Evolutionary conservation across 805 yeast genomes (phyloP), one percentile per base, ranked within the genome.

Genomic region (Hanseniaspora lindneri): DNA sequence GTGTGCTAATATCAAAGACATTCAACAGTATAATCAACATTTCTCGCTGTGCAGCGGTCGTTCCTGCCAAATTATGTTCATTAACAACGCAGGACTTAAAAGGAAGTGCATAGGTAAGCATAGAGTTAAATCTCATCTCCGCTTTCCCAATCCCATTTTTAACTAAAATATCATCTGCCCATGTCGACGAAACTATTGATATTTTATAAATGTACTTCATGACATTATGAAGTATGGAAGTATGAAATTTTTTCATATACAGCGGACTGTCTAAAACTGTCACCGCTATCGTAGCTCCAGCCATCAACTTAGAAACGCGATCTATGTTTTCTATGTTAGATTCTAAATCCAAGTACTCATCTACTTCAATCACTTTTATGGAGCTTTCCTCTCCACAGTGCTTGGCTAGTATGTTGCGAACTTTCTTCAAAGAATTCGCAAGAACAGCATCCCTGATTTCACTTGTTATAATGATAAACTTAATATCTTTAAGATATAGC

Each of bases 111-210:
- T 27, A 20, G 3, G 39, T 16, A 6, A 37, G 23, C 37, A 28
- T 34, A 29, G 39, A 40, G 14, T 35, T 40, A 44, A 44, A 44
- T 36, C 42, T 29, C 17, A 34, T 37, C 19, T 44, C 49, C 7
- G 42, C 33, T 24, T 44, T 44, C 6, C 49, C 49, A 10, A 44
- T 34, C 19, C 27, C 19, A 17, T 19, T 34, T 27, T 37, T 36
- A 9, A 21, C 40, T 20, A 21, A 17, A 7, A 44, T 25, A n/a
- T 44, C 49, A 16, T 23, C 28, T 6, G 37, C 37, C 49, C 49
- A 44, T 25, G 23, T n/a, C 11, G 17, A 33, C 11, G 21, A 25
- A 10, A 44, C 49, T 9, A 44, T 44, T 6, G 49, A 44, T 19
- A 44, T 28, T 19, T 44, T 32, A 3, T 29, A 24, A 32, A 44